These are phyloP conservation scores for Tetraselmis striata DNA, from an alignment of 139 green algal genomes.

Conservation along the genomic window DNA sequence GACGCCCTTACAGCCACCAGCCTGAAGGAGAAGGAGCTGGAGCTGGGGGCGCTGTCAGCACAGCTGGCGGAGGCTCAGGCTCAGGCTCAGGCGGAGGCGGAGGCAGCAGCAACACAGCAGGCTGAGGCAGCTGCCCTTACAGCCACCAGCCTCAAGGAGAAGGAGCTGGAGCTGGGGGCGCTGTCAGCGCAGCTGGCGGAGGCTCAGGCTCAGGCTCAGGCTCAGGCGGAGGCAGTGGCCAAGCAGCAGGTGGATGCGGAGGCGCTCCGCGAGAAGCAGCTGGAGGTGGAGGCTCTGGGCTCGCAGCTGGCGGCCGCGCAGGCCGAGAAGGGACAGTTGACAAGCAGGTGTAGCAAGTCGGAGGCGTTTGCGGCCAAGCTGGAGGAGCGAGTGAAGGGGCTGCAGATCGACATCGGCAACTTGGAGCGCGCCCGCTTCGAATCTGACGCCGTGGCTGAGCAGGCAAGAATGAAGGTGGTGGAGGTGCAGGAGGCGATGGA, in stretches of 20 bases:
- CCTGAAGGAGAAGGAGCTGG: not conserved
- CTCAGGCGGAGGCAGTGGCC: not conserved
- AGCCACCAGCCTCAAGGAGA: not conserved
- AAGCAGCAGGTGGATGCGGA: not conserved
- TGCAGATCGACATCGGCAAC: no score
- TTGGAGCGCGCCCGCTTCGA: no score
- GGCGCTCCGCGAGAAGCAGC: not conserved
- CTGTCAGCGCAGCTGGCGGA: no score
- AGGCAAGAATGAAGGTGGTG: not conserved
- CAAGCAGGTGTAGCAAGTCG: no score
- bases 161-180: not conserved
- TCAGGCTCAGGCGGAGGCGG: not conserved
- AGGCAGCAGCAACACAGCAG: no score
- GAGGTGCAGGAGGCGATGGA: not conserved
- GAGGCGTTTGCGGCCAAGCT: no score
- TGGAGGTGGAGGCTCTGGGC: not conserved
- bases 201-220: not conserved
- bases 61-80: not conserved
- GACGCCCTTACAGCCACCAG: not conserved
- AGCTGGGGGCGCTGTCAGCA: not conserved
- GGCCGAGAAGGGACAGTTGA: no score
- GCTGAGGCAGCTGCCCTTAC: not conserved
- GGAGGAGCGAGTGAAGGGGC: no score
- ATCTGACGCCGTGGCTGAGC: not conserved
- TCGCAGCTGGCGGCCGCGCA: no score